These are phyloP conservation scores for Micromonas commoda DNA, from an alignment of 139 green algal genomes.

Conservation along the genomic window DNA sequence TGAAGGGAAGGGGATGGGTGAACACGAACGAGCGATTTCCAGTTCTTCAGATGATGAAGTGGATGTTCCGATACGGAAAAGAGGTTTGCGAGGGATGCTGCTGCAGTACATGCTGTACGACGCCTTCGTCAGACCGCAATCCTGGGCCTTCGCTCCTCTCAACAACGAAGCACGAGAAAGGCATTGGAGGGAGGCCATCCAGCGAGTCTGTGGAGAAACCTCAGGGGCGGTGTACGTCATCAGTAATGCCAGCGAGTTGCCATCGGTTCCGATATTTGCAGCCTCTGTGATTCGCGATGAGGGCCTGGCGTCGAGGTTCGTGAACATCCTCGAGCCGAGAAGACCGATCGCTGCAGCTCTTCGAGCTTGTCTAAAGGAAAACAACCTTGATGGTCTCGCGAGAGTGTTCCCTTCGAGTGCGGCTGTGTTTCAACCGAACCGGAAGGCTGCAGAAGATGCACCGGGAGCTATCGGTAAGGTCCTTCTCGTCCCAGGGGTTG, in stretches of 20 bases:
- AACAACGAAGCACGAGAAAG: not conserved
- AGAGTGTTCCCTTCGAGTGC: not conserved
- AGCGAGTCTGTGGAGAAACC: not conserved
- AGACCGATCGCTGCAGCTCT: not conserved
- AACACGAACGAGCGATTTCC: not conserved
- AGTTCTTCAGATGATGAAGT: not conserved
- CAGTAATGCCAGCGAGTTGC: not conserved
- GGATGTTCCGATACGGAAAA: not conserved
- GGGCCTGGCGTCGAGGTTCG: not conserved
- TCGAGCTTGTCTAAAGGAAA: not conserved
- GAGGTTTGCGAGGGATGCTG: not conserved
- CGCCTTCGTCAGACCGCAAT: not conserved
- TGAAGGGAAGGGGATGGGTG: no score
- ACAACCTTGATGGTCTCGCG: not conserved
- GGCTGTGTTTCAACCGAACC: not conserved
- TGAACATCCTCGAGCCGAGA: not conserved
- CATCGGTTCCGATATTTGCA: not conserved
- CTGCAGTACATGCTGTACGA: conserved; percentile 16
- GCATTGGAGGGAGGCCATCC: not conserved
- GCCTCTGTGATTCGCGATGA: not conserved
- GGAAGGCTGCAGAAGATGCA: not conserved
- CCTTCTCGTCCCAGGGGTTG: not conserved
- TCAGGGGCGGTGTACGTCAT: not conserved
- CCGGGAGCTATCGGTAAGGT: not conserved
- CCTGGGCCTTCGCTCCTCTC: not conserved